Conservation (phyloP, 2,329 filamentous ascomycete genomes). For the Colletotrichum simmondsii region DNA sequence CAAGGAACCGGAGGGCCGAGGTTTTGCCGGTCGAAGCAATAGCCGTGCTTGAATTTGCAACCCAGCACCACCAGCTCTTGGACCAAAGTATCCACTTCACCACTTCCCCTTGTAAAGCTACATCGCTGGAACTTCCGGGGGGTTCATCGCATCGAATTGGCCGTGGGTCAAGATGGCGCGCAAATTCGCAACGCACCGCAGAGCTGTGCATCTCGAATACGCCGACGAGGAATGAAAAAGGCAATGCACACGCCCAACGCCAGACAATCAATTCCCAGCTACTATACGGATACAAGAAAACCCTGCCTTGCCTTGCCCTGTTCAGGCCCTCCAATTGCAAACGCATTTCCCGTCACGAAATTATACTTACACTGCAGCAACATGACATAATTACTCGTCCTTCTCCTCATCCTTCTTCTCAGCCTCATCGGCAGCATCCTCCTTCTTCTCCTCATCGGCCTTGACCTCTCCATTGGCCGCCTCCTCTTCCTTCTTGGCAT, state of each 20-base stretch:
- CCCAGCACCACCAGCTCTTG: neutral
- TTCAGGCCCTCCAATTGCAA: neutral
- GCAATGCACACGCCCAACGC: constrained; percentile 19
- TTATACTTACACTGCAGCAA: constrained; percentile 23
- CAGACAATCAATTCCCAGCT: constrained; percentile 26
- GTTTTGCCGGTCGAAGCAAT: constrained; percentile 33
- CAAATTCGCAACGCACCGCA: neutral
- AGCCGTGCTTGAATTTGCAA: constrained; percentile 35
- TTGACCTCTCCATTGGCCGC: constrained; percentile 42
- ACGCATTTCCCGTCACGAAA: neutral
- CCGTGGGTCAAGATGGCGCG: neutral
- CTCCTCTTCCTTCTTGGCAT: constrained; percentile 44
- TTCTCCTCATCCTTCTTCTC: constrained; percentile 29
- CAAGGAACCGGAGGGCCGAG: constrained; percentile 8
- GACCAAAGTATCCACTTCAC: constrained; percentile 24
- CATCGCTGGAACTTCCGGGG: constrained; percentile 10
- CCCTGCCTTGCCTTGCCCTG: constrained; percentile 7
- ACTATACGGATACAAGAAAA: constrained; percentile 22
- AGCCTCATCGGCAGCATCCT: constrained; percentile 35
- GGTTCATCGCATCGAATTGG: neutral
- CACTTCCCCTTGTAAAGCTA: constrained; percentile 9
- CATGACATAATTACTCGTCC: constrained; percentile 26
- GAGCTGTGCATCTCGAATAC: neutral
- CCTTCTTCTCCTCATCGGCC: constrained; percentile 31
- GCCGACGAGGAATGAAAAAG: neutral